Conservation (phyloP, 768 basidiomycete genomes). For the Mycena kentingensis region DNA sequence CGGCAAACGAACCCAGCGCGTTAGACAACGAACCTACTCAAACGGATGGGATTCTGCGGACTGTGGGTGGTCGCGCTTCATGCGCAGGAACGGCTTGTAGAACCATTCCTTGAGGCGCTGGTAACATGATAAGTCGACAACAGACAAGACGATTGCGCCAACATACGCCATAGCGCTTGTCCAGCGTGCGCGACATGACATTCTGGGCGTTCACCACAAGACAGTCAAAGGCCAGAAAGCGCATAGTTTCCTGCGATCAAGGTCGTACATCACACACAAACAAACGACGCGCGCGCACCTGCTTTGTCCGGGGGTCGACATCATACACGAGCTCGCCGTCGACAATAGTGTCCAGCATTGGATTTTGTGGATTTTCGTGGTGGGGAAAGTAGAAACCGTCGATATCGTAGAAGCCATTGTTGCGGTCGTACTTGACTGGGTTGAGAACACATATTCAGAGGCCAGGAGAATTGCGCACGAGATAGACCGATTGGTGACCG, state of each 20-base stretch:
- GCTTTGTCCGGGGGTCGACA: conserved; percentile 71
- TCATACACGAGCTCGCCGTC: conserved; percentile 96
- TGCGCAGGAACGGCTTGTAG: conserved; percentile 74
- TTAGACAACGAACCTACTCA: conserved; percentile 55
- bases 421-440: conserved; percentile 83
- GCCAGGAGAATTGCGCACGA: conserved; percentile 53
- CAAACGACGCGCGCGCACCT: conserved; percentile 45
- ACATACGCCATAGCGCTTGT: conserved; percentile 89
- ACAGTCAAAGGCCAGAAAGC: conserved; percentile 91
- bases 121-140: background rate
- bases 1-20: conserved; percentile 6
- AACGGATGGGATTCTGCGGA: conserved; percentile 72
- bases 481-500: conserved; percentile 63
- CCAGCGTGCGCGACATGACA: conserved; percentile 79
- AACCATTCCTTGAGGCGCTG: conserved; percentile 85
- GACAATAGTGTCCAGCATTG: conserved; percentile 77
- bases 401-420: conserved; percentile 80
- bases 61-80: conserved; percentile 68
- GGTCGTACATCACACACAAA: conserved; percentile 2
- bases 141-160: background rate
- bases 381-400: conserved; percentile 88
- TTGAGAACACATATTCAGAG: conserved; percentile 1
- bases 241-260: conserved; percentile 65
- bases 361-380: conserved; percentile 66
- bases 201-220: conserved; percentile 84